Conservation (phyloP, 768 basidiomycete genomes). For the Leccinum disarticulatum region DNA sequence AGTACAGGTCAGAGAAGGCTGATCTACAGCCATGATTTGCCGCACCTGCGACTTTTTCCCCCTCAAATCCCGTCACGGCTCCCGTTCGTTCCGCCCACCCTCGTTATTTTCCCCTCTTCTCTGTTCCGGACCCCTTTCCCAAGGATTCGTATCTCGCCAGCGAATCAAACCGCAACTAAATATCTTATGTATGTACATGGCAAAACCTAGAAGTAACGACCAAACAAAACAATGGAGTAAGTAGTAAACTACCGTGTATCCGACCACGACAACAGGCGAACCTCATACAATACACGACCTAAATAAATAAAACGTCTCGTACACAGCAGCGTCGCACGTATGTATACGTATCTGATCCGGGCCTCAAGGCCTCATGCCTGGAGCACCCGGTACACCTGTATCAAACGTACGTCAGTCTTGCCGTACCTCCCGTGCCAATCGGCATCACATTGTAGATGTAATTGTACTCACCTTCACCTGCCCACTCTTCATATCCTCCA, state of each 20-base stretch:
- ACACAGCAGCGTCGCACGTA: neutral
- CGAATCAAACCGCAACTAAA: too few relatives aligned
- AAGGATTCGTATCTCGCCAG: too few relatives aligned
- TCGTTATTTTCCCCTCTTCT: too few relatives aligned
- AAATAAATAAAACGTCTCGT: neutral
- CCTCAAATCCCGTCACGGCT: too few relatives aligned
- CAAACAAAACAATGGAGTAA: too few relatives aligned
- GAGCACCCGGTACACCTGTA: slow-evolving; percentile 41
- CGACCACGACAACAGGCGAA: neutral
- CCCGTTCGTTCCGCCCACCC: too few relatives aligned
- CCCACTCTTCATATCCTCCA: slow-evolving; percentile 89
- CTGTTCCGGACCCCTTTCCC: too few relatives aligned
- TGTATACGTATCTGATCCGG: neutral
- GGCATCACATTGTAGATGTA: neutral
- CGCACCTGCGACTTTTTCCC: too few relatives aligned
- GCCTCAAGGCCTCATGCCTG: slow-evolving; percentile 31
- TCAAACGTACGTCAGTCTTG: slow-evolving; percentile 10
- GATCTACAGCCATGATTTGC: too few relatives aligned
- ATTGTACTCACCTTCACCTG: slow-evolving; percentile 58
- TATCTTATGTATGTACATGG: too few relatives aligned
- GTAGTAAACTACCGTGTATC: neutral
- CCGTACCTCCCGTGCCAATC: neutral
- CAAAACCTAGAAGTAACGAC: too few relatives aligned
- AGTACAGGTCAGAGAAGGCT: too few relatives aligned
- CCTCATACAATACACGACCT: neutral